Conservation (phyloP, 225 moss, liverwort and hornwort genomes). For the Anthoceros angustus region DNA sequence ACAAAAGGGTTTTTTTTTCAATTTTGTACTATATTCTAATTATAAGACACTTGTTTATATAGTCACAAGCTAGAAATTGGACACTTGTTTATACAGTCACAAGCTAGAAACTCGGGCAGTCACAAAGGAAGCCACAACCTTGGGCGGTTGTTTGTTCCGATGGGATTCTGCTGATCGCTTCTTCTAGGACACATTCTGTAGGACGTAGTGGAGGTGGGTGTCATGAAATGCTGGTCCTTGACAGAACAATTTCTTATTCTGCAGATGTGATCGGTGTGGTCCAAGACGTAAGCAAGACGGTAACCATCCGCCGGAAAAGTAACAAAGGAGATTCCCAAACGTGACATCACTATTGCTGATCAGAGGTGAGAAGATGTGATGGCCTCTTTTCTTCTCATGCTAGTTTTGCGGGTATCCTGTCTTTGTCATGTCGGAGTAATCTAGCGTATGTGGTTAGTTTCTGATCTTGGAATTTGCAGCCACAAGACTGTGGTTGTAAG, state of each 20-base stretch:
- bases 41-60: no score
- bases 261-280: constrained; percentile 70
- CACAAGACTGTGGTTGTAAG: constrained; percentile 54
- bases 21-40: no score
- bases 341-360: constrained; percentile 54
- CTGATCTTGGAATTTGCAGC: constrained; percentile 22
- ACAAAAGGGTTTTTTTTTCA: no score
- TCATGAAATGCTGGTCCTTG: background rate
- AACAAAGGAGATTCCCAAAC: constrained; percentile 80
- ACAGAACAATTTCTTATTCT: background rate
- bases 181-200: no score
- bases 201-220: no score
- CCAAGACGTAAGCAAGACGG: constrained; percentile 33
- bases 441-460: background rate
- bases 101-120: no score
- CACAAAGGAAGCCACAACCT: no score
- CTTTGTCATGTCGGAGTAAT: background rate
- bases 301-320: constrained; percentile 47
- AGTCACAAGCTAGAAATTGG: no score
- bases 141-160: no score
- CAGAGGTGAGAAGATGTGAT: constrained; percentile 18
- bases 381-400: background rate
- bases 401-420: background rate
- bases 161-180: no score
- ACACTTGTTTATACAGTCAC: no score